phyloP scores from a whole-genome alignment of 768 basidiomycete genomes.

The Macrolepiota albuminosa region DNA sequence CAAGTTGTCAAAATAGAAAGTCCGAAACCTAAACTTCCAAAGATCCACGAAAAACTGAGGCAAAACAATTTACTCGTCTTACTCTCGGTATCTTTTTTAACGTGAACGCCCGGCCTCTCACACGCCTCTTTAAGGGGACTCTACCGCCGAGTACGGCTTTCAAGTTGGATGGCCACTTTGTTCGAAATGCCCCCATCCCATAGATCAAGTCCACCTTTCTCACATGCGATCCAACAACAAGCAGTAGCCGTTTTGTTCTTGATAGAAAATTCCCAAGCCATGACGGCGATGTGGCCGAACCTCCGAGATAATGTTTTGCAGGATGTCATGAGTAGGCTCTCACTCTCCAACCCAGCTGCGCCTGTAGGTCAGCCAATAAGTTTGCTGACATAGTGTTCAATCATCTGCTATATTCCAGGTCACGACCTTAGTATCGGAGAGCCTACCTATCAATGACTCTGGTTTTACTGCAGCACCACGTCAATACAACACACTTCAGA shows the following conservation, averaged over 20 bases:
- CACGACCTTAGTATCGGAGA: slow-evolving; percentile 41
- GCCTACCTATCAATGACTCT: slow-evolving; percentile 32
- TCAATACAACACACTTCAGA: slow-evolving; percentile 36
- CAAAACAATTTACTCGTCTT: slow-evolving; percentile 9
- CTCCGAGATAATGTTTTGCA: slow-evolving; percentile 43
- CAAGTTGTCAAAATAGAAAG: slow-evolving; percentile 31
- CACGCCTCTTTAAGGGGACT: slow-evolving; percentile 4
- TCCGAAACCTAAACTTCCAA: slow-evolving; percentile 34
- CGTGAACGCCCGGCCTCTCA: slow-evolving; percentile 4
- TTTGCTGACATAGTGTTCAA: background rate
- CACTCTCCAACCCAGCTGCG: slow-evolving; percentile 30
- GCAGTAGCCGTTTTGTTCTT: slow-evolving; percentile 40
- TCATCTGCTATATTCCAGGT: slow-evolving; percentile 22
- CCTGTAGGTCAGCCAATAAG: slow-evolving; percentile 30
- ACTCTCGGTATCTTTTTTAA: slow-evolving; percentile 5
- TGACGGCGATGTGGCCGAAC: slow-evolving; percentile 42
- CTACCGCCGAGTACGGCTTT: slow-evolving; percentile 1
- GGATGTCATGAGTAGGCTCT: slow-evolving; percentile 36
- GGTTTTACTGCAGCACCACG: slow-evolving; percentile 26
- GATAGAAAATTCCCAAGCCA: slow-evolving; percentile 50
- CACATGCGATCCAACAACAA: slow-evolving; percentile 23
- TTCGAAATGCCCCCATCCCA: slow-evolving; percentile 2
- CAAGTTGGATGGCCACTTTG: slow-evolving; percentile 7
- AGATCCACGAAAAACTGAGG: slow-evolving; percentile 29
- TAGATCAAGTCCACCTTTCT: slow-evolving; percentile 15